Conservation (phyloP, 495 filamentous ascomycete genomes). For the Penicillium canescens region DNA sequence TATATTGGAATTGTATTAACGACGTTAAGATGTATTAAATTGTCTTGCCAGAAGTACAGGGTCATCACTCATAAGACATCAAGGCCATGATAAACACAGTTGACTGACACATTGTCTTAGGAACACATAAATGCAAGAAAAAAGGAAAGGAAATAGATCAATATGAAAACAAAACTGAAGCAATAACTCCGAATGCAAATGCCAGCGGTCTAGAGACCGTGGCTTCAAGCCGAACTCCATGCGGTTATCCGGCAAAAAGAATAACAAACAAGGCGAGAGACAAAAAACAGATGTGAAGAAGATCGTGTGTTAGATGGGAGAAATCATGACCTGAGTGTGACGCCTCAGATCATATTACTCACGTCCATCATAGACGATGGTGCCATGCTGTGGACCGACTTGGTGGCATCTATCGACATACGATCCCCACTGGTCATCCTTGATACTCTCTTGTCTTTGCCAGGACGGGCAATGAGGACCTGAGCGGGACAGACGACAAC, state of each 20-base stretch:
- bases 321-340: constrained; percentile 36
- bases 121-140: constrained; percentile 10
- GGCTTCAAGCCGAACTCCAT: constrained; percentile 10
- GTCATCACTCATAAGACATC: constrained; percentile 32
- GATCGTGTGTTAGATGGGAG: constrained; percentile 5
- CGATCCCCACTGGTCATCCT: constrained; percentile 46
- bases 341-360: constrained; percentile 52
- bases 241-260: constrained; percentile 6
- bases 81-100: constrained; percentile 29
- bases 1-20: no score
- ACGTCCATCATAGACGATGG: constrained; percentile 49
- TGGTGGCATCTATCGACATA: constrained; percentile 42
- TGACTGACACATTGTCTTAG: constrained; percentile 21
- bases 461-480: constrained; percentile 66
- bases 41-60: constrained; percentile 27
- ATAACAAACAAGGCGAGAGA: constrained; percentile 9
- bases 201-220: constrained; percentile 8
- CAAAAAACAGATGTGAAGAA: constrained; percentile 10
- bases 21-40: constrained; percentile 22
- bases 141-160: constrained; percentile 10
- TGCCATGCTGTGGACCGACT: constrained; percentile 47
- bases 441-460: constrained; percentile 45
- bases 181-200: constrained; percentile 23
- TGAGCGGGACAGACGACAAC: constrained; percentile 92
- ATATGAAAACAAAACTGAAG: constrained; percentile 14